These are phyloP conservation scores for Rhynchosporium agropyri DNA, from an alignment of 2,329 filamentous ascomycete genomes.

Conservation along the genomic window DNA sequence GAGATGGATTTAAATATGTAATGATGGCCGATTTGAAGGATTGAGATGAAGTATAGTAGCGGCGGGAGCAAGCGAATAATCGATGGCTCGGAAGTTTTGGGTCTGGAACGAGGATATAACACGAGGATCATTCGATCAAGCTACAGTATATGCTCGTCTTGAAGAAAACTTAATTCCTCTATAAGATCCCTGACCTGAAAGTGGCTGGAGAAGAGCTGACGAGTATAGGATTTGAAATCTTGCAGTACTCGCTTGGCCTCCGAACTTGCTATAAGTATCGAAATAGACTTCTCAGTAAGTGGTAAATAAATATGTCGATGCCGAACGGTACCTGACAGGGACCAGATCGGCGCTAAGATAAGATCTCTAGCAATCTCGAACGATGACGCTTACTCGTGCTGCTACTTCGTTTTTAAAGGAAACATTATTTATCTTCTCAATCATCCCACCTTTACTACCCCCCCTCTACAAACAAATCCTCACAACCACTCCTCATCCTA, in stretches of 20 bases:
- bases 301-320: not conserved
- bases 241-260: too few species aligned
- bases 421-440: not conserved
- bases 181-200: too few species aligned
- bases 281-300: too few species aligned
- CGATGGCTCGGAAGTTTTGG: not conserved
- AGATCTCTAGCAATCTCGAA: not conserved
- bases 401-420: not conserved
- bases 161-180: too few species aligned
- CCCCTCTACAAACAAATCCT: not conserved
- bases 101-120: not conserved
- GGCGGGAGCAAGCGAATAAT: not conserved
- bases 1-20: not conserved
- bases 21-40: not conserved
- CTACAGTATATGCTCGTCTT: too few species aligned
- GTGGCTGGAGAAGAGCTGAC: too few species aligned
- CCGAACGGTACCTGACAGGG: not conserved
- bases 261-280: too few species aligned
- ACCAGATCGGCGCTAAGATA: constrained; percentile 18
- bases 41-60: not conserved
- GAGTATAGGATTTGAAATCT: too few species aligned
- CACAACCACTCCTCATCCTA: not conserved
- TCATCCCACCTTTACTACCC: not conserved
- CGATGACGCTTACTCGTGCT: not conserved
- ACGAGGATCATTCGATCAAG: too few species aligned